phyloP scores from a whole-genome alignment of 1,284 basidiomycete genomes.

The Ganoderma sinense region DNA sequence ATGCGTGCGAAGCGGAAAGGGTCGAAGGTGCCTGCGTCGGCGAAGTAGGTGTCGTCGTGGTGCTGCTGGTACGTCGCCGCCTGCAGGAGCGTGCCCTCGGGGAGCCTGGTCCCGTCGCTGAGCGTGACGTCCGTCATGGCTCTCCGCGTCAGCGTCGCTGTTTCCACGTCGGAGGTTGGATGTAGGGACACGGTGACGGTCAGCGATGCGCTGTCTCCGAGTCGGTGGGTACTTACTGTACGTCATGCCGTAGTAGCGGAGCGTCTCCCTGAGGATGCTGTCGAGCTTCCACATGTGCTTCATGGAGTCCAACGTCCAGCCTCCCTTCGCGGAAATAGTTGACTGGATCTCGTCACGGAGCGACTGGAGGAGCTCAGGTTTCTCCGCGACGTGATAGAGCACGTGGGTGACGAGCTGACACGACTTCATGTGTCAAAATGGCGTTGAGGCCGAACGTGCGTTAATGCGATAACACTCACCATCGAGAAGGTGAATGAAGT shows the following conservation, averaged over 20 bases:
- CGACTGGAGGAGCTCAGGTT: conserved; percentile 48
- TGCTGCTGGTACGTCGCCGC: too few relatives aligned
- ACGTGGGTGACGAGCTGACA: conserved; percentile 48
- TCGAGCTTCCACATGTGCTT: conserved; percentile 56
- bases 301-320: conserved; percentile 55
- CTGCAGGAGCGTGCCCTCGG: conserved; percentile 38
- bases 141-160: conserved; percentile 41
- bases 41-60: conserved; percentile 21
- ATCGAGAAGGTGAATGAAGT: conserved; percentile 48
- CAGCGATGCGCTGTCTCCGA: too few relatives aligned
- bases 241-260: conserved; percentile 44
- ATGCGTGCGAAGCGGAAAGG: conserved; percentile 54
- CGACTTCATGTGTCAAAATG: too few relatives aligned
- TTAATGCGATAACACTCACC: too few relatives aligned
- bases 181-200: too few relatives aligned
- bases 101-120: conserved; percentile 51
- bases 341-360: conserved; percentile 54
- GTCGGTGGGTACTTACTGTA: conserved; percentile 23
- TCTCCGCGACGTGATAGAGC: conserved; percentile 49
- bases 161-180: too few relatives aligned
- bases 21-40: conserved; percentile 41
- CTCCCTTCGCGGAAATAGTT: conserved; percentile 47
- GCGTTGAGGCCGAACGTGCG: conserved; percentile 33
- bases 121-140: conserved; percentile 48
- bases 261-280: conserved; percentile 58